Base-by-base conservation (phyloP, 305 asterid species). In the Fraxinus angustifolia region DNA sequence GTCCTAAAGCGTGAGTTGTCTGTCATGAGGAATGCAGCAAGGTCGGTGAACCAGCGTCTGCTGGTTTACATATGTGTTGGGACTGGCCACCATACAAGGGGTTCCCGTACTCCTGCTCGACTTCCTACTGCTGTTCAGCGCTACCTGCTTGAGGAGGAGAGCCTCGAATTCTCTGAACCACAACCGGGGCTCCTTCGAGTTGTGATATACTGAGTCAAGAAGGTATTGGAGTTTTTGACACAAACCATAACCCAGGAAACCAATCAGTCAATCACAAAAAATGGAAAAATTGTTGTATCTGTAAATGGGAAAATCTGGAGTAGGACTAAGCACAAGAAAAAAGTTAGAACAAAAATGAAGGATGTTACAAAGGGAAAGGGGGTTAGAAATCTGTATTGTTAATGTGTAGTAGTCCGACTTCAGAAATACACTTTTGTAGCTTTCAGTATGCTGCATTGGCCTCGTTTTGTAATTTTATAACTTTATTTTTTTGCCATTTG, bases 111-210 rank as follows among this genome's bases (percentile, higher is more conserved):
- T 48, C 96, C 98, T 12, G 92, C 94, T 30, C 87, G 97, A 74
- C 96, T 95, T 73, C 93, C 93, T 6, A 79, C 89, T 73, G 93
- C 98, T 26, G 97, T 95, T 78, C 97, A 95, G 81, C 89, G 86
- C 56, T 94, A 91, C 90, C 94, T 95, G 33, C 90, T 95, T 34
- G 98, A 92, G 84, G 97, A 91, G 62, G 99, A 95, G 78, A 93
- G 97, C 74, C 96, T 93, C 19, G 91, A 88, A 68, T 94, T 86
- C 89, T 84, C 97, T 4, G 99, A 95, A 85, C 95, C 96, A 0
- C 98, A 91, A 76, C 94, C 94, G 0, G 97, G 96, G 83, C 90
- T 93, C 80, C 93, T 93, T 16, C 92, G 94, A 65, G 93, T 93
- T 30, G 83, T 87, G 33, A 19, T 91, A 83, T 86, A 76, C 82